These are phyloP conservation scores for Prunus kanzakura DNA, from an alignment of 306 rosid genomes.

Conservation along the genomic window DNA sequence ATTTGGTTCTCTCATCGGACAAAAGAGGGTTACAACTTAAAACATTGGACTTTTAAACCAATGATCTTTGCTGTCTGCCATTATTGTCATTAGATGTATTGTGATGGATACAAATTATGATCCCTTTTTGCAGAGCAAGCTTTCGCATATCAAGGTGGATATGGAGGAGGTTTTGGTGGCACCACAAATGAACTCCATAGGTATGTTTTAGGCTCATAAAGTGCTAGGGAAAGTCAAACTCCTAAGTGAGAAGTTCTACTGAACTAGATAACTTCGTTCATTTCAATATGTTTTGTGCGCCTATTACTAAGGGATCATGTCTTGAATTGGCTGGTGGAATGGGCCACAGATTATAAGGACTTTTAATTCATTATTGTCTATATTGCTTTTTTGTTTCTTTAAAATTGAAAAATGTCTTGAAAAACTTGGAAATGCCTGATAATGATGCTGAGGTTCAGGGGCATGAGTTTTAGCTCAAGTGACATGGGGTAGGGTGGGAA, in stretches of 20 bases:
- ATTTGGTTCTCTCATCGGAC: neutral
- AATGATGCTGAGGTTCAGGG: neutral
- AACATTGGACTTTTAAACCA: neutral
- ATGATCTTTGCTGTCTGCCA: neutral
- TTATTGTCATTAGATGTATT: neutral
- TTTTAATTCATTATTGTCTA: neutral
- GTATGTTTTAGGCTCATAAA: conserved; percentile 28
- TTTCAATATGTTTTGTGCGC: neutral
- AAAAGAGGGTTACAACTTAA: neutral
- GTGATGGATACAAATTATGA: conserved; percentile 1
- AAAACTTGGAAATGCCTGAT: neutral
- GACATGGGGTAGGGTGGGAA: neutral
- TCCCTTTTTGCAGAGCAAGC: conserved; percentile 58
- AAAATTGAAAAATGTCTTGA: no score
- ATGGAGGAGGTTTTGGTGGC: conserved; percentile 55
- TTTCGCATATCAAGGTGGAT: conserved; percentile 58
- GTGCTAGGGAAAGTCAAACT: no score
- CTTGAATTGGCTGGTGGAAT: neutral
- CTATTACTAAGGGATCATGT: neutral
- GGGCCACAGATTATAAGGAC: neutral
- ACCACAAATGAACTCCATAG: conserved; percentile 45
- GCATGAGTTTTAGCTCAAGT: neutral
- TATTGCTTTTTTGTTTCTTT: neutral
- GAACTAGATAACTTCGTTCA: no score
- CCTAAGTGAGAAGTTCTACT: no score